Evolutionary conservation across 306 rosid species (phyloP).

Genomic region (Hippophae gyantsensis): DNA sequence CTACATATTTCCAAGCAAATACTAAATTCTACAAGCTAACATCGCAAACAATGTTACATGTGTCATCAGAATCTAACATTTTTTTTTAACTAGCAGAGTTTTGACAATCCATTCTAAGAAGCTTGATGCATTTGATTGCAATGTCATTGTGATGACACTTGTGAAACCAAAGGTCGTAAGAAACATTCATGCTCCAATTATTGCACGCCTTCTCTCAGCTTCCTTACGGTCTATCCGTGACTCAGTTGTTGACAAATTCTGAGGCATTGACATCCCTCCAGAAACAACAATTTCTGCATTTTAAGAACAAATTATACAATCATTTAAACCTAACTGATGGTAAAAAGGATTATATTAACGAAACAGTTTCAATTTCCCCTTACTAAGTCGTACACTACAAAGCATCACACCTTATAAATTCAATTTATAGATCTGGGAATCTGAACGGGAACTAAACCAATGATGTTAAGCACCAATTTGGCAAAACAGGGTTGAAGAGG

Average conservation of each 20-base stretch:
- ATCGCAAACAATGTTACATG: conserved; percentile 34
- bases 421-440: no score
- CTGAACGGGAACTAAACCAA: no score
- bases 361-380: neutral
- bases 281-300: conserved; percentile 86
- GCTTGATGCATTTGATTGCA: conserved; percentile 17
- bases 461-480: no score
- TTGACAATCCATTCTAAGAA: conserved; percentile 13
- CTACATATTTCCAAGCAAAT: conserved; percentile 28
- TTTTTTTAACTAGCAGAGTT: conserved; percentile 9
- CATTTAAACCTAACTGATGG: neutral
- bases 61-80: conserved; percentile 28
- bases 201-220: conserved; percentile 30
- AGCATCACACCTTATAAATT: no score
- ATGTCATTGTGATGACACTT: conserved; percentile 24
- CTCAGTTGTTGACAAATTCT: conserved; percentile 53
- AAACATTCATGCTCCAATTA: conserved; percentile 19
- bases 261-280: conserved; percentile 97
- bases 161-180: conserved; percentile 14
- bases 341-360: neutral
- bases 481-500: neutral
- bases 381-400: neutral
- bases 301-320: conserved; percentile 9
- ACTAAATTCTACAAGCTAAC: conserved; percentile 40
- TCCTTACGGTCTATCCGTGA: conserved; percentile 35